Conservation (phyloP, 768 basidiomycete species). For the button mushroom (Agaricus bisporus) region DNA sequence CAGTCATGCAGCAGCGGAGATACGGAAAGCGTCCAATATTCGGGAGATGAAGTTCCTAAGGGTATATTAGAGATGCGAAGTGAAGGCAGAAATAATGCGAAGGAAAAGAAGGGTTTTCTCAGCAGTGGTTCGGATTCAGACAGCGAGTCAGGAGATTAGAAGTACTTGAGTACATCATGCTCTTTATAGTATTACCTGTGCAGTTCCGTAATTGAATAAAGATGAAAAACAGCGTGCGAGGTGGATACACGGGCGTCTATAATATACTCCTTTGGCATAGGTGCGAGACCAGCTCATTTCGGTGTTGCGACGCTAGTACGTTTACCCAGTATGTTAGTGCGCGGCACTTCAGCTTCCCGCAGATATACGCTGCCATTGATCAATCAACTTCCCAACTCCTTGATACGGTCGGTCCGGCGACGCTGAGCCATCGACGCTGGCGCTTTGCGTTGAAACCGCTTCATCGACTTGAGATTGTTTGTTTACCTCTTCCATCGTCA, state of each 20-base stretch:
- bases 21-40: conserved; percentile 39
- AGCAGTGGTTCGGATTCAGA: not conserved
- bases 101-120: not conserved
- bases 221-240: conserved; percentile 8
- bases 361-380: conserved; percentile 83
- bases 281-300: conserved; percentile 34
- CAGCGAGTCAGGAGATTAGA: not conserved
- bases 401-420: conserved; percentile 76
- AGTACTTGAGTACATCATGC: not conserved
- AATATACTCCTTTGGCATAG: conserved; percentile 13
- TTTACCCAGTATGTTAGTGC: conserved; percentile 23
- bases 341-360: conserved; percentile 49
- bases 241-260: not conserved
- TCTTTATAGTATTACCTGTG: not conserved
- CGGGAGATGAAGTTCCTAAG: conserved; percentile 29
- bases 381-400: conserved; percentile 80
- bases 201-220: conserved; percentile 11
- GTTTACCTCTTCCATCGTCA: conserved; percentile 13
- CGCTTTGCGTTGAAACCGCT: conserved; percentile 9
- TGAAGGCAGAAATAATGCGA: conserved; percentile 22
- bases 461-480: conserved; percentile 17
- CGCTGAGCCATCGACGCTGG: conserved; percentile 37
- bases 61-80: conserved; percentile 45
- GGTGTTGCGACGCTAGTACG: conserved; percentile 27
- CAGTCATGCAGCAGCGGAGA: conserved; percentile 46